These are phyloP conservation scores for Lippia alba DNA, from an alignment of 305 asterid genomes.

Conservation along the genomic window DNA sequence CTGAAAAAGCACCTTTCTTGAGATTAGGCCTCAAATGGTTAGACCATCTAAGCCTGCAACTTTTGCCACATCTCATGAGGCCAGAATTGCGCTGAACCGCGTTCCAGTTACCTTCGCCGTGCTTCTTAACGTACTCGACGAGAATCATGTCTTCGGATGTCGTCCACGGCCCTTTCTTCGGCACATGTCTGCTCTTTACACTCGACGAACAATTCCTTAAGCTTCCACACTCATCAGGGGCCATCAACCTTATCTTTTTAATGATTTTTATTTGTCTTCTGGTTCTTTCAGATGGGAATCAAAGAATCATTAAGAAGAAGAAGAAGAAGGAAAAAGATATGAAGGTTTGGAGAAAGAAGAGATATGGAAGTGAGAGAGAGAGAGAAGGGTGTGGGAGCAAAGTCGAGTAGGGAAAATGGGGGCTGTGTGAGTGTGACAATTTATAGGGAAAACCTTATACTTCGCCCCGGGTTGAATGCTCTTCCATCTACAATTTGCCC, in stretches of 20 bases:
- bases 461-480: slow-evolving; percentile 67
- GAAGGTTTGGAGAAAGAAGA: slow-evolving; percentile 11
- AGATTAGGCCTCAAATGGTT: slow-evolving; percentile 83
- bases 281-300: not conserved
- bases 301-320: slow-evolving; percentile 25
- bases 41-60: slow-evolving; percentile 84
- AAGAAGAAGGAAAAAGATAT: not conserved
- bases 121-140: slow-evolving; percentile 63
- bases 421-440: slow-evolving; percentile 51
- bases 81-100: slow-evolving; percentile 77
- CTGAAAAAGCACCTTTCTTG: slow-evolving; percentile 70
- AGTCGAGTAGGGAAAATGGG: slow-evolving; percentile 43
- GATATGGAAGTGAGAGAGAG: slow-evolving; percentile 21
- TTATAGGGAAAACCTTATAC: slow-evolving; percentile 67
- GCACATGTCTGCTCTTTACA: slow-evolving; percentile 26
- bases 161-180: slow-evolving; percentile 92
- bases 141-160: slow-evolving; percentile 63
- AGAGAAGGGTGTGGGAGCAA: slow-evolving; percentile 37
- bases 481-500: slow-evolving; percentile 44
- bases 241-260: slow-evolving; percentile 43
- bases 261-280: not conserved
- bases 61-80: slow-evolving; percentile 78
- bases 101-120: slow-evolving; percentile 87
- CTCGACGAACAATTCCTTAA: slow-evolving; percentile 20
- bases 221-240: slow-evolving; percentile 47